Evolutionary conservation across 73 alveolate genomes (phyloP).

Genomic region (Uronychia binucleata): DNA sequence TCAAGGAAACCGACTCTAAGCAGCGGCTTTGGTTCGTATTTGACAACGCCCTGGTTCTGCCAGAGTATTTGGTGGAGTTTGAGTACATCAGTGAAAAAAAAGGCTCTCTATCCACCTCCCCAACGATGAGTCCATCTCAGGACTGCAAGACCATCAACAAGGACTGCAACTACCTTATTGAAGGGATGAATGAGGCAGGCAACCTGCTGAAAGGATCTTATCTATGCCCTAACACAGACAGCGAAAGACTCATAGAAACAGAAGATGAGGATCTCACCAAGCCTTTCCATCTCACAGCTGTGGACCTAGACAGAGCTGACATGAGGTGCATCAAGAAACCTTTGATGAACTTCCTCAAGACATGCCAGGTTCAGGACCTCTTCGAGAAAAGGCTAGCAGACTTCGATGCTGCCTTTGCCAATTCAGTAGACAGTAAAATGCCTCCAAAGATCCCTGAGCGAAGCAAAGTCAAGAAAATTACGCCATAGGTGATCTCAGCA

Average conservation of each 20-base stretch:
- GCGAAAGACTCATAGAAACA: neutral
- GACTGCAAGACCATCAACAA: constrained; percentile 8
- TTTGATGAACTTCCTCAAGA: constrained; percentile 58
- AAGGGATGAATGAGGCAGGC: constrained; percentile 33
- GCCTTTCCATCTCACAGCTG: constrained; percentile 37
- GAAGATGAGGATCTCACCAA: neutral
- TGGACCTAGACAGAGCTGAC: constrained; percentile 79
- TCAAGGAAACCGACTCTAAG: constrained; percentile 69
- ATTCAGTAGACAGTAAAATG: constrained; percentile 23
- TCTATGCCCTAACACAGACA: constrained; percentile 21
- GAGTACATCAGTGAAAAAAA: constrained; percentile 56
- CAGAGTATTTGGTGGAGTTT: constrained; percentile 89
- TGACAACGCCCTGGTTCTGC: constrained; percentile 83
- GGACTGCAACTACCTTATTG: constrained; percentile 39
- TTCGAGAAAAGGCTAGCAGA: constrained; percentile 26
- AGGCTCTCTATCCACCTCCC: neutral
- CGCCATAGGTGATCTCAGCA: constrained; percentile 5
- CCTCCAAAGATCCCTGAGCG: constrained; percentile 67
- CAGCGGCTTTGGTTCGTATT: constrained; percentile 85
- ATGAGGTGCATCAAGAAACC: constrained; percentile 69
- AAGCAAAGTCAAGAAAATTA: constrained; percentile 26
- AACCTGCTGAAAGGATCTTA: constrained; percentile 46
- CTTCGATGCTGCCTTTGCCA: constrained; percentile 31
- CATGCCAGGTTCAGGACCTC: constrained; percentile 62
- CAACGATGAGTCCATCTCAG: neutral